Evolutionary conservation across 2,329 filamentous ascomycete genomes (phyloP).

Genomic region (Tricladium varicosporioides): DNA sequence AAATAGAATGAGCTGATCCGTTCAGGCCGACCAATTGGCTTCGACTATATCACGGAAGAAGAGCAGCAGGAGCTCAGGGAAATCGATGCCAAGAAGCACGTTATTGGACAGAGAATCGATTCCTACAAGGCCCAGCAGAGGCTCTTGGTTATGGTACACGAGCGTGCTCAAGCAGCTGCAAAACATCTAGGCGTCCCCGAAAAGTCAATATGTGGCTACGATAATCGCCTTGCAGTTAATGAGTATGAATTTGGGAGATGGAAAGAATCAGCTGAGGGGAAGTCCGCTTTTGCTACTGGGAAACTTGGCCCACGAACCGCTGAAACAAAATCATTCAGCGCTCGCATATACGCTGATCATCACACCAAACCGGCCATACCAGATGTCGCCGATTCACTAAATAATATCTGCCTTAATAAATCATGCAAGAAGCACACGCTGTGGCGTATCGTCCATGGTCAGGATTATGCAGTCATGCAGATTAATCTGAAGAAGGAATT

Average conservation of each 20-base stretch:
- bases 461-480: constrained; percentile 18
- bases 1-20: constrained; percentile 1
- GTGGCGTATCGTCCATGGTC: constrained; percentile 27
- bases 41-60: constrained; percentile 28
- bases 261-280: constrained; percentile 26
- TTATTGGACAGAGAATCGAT: constrained; percentile 21
- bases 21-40: constrained; percentile 25
- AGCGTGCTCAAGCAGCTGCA: constrained; percentile 22
- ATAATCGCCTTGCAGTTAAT: constrained; percentile 32
- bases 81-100: constrained; percentile 20
- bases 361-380: constrained; percentile 12
- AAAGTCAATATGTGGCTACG: constrained; percentile 32
- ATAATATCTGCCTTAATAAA: constrained; percentile 28
- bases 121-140: constrained; percentile 20
- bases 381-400: constrained; percentile 19
- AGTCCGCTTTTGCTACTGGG: constrained; percentile 23
- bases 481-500: constrained; percentile 19
- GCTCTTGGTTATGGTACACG: constrained; percentile 28
- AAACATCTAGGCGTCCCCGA: constrained; percentile 20
- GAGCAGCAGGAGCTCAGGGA: constrained; percentile 24
- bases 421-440: constrained; percentile 23
- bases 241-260: constrained; percentile 28
- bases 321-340: constrained; percentile 23
- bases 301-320: constrained; percentile 29
- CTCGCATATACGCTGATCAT: constrained; percentile 18